These are phyloP conservation scores for Taphrina flavorubra DNA, from an alignment of 1,139 yeast genomes.

Conservation along the genomic window DNA sequence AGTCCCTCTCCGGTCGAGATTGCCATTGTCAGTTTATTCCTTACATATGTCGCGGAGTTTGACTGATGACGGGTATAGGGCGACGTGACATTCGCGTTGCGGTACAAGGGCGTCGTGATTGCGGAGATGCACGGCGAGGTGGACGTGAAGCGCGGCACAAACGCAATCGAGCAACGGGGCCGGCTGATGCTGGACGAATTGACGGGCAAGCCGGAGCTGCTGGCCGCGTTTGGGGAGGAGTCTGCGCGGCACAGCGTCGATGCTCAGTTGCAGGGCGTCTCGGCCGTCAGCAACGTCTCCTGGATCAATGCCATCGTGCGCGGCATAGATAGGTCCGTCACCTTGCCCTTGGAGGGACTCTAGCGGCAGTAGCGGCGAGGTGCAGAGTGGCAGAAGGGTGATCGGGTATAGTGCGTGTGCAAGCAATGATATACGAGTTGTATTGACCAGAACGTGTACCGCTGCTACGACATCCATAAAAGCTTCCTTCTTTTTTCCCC, in stretches of 20 bases:
- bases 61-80: background rate
- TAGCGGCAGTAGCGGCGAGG: background rate
- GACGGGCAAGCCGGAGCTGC: background rate
- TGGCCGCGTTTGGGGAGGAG: conserved; percentile 2
- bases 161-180: background rate
- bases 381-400: too few relatives aligned
- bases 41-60: too few relatives aligned
- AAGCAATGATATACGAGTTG: too few relatives aligned
- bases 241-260: background rate
- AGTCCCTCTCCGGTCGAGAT: conserved; percentile 21
- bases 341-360: background rate
- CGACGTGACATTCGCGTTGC: conserved; percentile 3
- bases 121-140: conserved; percentile 2
- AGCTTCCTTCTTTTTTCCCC: background rate
- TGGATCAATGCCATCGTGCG: conserved; percentile 21
- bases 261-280: conserved; percentile 5
- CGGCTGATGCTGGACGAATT: background rate
- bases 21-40: background rate
- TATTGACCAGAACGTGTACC: background rate
- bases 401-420: too few relatives aligned
- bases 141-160: conserved; percentile 10
- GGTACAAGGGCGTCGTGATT: background rate
- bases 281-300: background rate
- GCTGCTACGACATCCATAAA: background rate
- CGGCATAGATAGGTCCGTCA: background rate